These are phyloP conservation scores for Aspergillus oerlinghausenensis DNA, from an alignment of 2,329 filamentous ascomycete genomes.

Conservation along the genomic window DNA sequence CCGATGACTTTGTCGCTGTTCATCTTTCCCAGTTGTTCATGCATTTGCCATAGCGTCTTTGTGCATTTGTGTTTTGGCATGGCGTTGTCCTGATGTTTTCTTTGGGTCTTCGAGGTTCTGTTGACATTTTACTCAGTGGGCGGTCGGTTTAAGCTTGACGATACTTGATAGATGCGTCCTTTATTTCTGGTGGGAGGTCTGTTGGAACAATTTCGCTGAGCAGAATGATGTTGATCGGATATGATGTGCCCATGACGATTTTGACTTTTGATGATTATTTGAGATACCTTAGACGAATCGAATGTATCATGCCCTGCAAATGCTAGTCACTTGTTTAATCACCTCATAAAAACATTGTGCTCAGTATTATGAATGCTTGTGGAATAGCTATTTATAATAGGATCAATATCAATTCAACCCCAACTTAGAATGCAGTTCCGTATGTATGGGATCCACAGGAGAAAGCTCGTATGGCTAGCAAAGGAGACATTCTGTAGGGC, in stretches of 20 bases:
- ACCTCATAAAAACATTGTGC: not conserved
- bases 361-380: not conserved
- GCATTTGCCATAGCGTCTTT: not conserved
- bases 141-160: not conserved
- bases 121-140: not conserved
- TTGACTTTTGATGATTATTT: not conserved
- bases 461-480: too few relatives aligned
- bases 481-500: too few relatives aligned
- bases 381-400: too few relatives aligned
- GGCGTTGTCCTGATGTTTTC: not conserved
- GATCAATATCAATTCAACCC: too few relatives aligned
- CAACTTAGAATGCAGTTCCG: too few relatives aligned
- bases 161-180: not conserved
- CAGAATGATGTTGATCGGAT: too few relatives aligned
- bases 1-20: not conserved
- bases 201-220: not conserved
- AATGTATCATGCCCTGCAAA: not conserved
- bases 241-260: not conserved
- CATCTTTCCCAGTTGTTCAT: not conserved
- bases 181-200: not conserved
- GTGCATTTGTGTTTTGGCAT: not conserved
- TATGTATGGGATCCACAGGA: too few relatives aligned
- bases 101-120: not conserved
- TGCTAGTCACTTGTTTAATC: not conserved
- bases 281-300: not conserved